Evolutionary conservation across 148 eudicot species (phyloP).

Genomic region (Bassia scoparia): DNA sequence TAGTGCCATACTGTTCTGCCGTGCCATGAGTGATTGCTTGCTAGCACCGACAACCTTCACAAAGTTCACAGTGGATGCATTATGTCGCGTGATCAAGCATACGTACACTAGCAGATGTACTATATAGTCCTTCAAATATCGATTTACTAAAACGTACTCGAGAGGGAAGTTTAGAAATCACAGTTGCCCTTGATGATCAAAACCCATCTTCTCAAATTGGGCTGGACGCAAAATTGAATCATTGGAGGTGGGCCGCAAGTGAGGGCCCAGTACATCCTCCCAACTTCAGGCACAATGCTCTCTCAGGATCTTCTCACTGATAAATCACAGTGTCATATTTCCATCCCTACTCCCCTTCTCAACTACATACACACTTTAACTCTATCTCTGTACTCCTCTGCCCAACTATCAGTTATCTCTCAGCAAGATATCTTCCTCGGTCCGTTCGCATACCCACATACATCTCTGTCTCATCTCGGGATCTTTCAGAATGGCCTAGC

Average conservation of each 20-base stretch:
- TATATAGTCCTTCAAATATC: neutral
- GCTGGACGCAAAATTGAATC: constrained; percentile 84
- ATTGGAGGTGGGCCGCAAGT: constrained; percentile 94
- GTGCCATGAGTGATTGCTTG: too few relatives aligned
- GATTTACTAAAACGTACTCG: too few relatives aligned
- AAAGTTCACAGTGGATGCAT: too few relatives aligned
- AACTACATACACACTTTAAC: constrained; percentile 86
- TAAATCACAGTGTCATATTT: constrained; percentile 52
- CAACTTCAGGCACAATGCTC: constrained; percentile 60
- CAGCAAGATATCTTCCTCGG: constrained; percentile 74
- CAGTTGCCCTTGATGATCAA: constrained; percentile 54
- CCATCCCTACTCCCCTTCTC: constrained; percentile 58
- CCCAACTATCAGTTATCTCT: constrained; percentile 78
- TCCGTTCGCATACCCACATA: constrained; percentile 74
- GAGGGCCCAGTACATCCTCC: constrained; percentile 55
- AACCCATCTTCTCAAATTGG: constrained; percentile 89
- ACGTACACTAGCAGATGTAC: neutral
- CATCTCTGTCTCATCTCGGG: constrained; percentile 79
- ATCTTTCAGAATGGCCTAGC: constrained; percentile 73
- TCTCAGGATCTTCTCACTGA: constrained; percentile 54
- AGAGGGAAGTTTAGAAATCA: constrained; percentile 45
- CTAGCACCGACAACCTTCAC: too few relatives aligned
- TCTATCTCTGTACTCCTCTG: constrained; percentile 43
- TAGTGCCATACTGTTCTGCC: neutral
- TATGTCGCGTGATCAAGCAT: neutral